Conservation (phyloP, 441 rosid species). For the Pelargonium myrrhifolium region DNA sequence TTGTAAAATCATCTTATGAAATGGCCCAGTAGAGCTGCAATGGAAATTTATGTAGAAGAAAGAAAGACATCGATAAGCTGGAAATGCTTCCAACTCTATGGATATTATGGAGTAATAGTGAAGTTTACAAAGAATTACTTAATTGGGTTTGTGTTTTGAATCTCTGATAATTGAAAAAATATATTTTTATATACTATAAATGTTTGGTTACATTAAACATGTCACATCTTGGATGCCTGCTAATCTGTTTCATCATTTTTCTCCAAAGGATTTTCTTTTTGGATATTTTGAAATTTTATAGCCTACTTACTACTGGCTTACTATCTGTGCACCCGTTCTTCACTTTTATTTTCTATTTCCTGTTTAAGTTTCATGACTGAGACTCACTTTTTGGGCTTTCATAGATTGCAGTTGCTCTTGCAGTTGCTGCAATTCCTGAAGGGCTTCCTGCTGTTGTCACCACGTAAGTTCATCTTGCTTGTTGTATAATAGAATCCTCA, state of each 20-base stretch:
- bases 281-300: constrained; percentile 9
- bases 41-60: too few relatives aligned
- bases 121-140: too few relatives aligned
- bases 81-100: too few relatives aligned
- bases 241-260: background rate
- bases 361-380: constrained; percentile 8
- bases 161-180: too few relatives aligned
- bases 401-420: constrained; percentile 99
- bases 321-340: background rate
- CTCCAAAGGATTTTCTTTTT: background rate
- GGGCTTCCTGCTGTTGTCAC: constrained; percentile 99
- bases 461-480: constrained; percentile 53
- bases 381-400: constrained; percentile 29
- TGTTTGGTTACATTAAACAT: background rate
- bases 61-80: too few relatives aligned
- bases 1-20: too few relatives aligned
- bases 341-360: background rate
- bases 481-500: constrained; percentile 7
- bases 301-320: background rate
- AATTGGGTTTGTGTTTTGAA: too few relatives aligned
- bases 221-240: background rate
- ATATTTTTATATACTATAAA: too few relatives aligned
- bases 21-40: too few relatives aligned
- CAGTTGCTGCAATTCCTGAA: constrained; percentile 99
- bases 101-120: too few relatives aligned